These are phyloP conservation scores for Globisporangium emineosum DNA, from an alignment of 352 stramenopile species.

Conservation along the genomic window DNA sequence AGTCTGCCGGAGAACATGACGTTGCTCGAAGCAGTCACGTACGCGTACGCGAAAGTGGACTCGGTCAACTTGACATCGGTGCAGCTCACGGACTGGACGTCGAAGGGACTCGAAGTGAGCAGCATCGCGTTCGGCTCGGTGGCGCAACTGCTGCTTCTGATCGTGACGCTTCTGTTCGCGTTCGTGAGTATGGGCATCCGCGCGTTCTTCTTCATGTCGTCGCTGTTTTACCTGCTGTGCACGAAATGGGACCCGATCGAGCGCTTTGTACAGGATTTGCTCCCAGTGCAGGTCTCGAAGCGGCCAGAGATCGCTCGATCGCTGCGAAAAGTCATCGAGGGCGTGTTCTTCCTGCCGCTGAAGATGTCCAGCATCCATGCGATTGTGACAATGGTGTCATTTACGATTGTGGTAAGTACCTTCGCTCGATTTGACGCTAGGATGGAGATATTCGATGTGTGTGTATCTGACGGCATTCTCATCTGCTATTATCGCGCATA, in stretches of 20 bases:
- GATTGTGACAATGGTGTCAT: conserved; percentile 86
- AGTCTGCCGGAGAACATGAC: conserved; percentile 81
- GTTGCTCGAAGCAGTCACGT: conserved; percentile 60
- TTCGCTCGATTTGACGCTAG: neutral
- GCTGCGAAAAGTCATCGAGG: conserved; percentile 77
- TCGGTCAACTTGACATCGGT: conserved; percentile 84
- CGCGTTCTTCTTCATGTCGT: conserved; percentile 87
- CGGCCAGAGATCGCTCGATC: conserved; percentile 65
- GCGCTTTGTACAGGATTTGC: conserved; percentile 71
- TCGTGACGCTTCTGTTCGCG: conserved; percentile 76
- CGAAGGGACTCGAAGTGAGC: conserved; percentile 80
- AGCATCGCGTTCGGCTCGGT: conserved; percentile 80
- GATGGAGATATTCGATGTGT: neutral
- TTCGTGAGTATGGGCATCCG: conserved; percentile 86
- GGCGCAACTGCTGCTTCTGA: conserved; percentile 71
- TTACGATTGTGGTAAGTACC: conserved; percentile 69
- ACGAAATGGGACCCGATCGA: conserved; percentile 88
- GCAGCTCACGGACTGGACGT: conserved; percentile 84
- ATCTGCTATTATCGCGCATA: conserved; percentile 16
- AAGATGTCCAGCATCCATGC: conserved; percentile 89
- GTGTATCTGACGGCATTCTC: neutral
- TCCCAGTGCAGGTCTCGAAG: conserved; percentile 76
- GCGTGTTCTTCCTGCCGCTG: conserved; percentile 84
- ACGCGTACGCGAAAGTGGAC: conserved; percentile 83
- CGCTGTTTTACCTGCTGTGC: conserved; percentile 83